Evolutionary conservation across 2,329 filamentous ascomycete genomes (phyloP).

Genomic region (Phialocephala subalpina): DNA sequence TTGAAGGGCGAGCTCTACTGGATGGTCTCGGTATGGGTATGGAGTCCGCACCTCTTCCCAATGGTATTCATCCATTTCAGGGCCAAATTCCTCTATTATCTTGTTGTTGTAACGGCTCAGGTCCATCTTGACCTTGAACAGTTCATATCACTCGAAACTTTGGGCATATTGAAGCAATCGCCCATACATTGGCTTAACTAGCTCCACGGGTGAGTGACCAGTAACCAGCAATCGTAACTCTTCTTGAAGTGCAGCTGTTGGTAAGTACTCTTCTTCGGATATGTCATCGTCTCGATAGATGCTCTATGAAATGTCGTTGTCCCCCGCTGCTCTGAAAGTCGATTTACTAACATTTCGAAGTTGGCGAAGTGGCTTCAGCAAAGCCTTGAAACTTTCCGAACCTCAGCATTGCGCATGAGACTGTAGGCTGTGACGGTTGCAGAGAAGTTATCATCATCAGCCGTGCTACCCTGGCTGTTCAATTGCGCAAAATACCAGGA

Average conservation of each 20-base stretch:
- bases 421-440: too few relatives aligned
- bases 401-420: too few relatives aligned
- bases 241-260: not conserved
- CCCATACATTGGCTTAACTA: not conserved
- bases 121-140: not conserved
- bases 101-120: not conserved
- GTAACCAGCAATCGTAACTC: not conserved
- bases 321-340: not conserved
- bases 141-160: not conserved
- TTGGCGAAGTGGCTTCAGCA: constrained; percentile 6
- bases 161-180: not conserved
- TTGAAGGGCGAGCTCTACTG: not conserved
- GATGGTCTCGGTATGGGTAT: not conserved
- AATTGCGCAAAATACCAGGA: too few relatives aligned
- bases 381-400: not conserved
- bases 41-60: not conserved
- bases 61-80: not conserved
- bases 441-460: too few relatives aligned
- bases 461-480: too few relatives aligned
- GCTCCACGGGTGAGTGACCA: not conserved
- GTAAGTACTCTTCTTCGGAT: not conserved
- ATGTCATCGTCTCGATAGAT: too few relatives aligned
- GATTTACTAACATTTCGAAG: not conserved
- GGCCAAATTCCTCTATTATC: not conserved
- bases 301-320: too few relatives aligned